Conservation (phyloP, 78 protist species). For the Chrysochromulina parva region DNA sequence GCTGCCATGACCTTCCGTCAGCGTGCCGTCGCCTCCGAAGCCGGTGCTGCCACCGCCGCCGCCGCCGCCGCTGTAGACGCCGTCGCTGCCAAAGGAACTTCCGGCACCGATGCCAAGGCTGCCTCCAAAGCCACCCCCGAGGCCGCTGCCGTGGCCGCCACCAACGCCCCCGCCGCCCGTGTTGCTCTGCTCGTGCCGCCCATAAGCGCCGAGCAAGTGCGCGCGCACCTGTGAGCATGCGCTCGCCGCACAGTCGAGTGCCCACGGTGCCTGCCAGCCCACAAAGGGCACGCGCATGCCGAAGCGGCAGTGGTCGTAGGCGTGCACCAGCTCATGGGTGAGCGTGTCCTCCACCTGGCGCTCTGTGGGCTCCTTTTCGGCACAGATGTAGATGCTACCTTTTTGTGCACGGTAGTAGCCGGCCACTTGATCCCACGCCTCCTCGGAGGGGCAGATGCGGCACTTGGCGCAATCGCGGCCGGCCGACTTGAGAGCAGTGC, state of each 20-base stretch:
- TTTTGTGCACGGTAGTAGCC: neutral
- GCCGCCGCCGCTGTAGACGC: neutral
- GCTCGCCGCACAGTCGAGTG: neutral
- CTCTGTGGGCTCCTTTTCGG: neutral
- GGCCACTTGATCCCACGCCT: neutral
- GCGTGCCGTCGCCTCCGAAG: too few species aligned
- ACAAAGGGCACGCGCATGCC: neutral
- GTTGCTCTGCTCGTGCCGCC: too few species aligned
- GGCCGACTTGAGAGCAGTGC: neutral
- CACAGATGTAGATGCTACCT: neutral
- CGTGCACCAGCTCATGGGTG: constrained; percentile 15
- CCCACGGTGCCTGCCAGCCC: constrained; percentile 11
- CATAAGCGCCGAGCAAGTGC: neutral
- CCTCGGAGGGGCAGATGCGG: neutral
- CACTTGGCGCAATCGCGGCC: neutral
- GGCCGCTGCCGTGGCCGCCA: neutral
- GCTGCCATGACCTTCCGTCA: too few species aligned
- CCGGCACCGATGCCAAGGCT: too few species aligned
- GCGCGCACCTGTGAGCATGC: constrained; percentile 7
- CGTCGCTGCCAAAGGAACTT: too few species aligned
- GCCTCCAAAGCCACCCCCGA: neutral
- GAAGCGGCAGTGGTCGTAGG: constrained; percentile 19
- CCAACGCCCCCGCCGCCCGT: neutral
- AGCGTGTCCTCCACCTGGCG: neutral
- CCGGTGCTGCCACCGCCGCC: too few species aligned